Evolutionary conservation across 805 yeast genomes (phyloP).

Genomic region (Metschnikowia cubensis): DNA sequence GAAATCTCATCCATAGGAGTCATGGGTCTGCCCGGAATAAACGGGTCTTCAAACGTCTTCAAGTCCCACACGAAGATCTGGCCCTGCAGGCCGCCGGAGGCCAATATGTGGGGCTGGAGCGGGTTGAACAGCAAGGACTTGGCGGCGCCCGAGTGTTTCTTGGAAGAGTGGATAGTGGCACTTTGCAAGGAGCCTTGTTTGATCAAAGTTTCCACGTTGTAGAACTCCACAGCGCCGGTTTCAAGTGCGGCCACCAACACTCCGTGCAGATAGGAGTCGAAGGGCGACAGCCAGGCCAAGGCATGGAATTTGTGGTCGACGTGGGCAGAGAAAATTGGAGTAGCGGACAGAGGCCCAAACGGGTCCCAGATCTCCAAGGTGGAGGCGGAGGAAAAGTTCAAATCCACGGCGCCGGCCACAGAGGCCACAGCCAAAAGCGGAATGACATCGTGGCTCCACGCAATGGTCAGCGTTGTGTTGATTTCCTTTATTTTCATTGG

Average conservation of each 20-base stretch:
- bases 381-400: constrained; percentile 75
- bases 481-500: constrained; percentile 68
- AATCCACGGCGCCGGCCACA: constrained; percentile 93
- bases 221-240: constrained; percentile 72
- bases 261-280: constrained; percentile 46
- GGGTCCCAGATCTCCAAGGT: constrained; percentile 78
- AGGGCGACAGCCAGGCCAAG: constrained; percentile 73
- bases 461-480: constrained; percentile 85
- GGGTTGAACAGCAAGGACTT: constrained; percentile 76
- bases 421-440: constrained; percentile 89
- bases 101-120: constrained; percentile 64
- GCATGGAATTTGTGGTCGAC: constrained; percentile 58
- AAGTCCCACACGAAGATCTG: constrained; percentile 91
- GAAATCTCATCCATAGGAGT: constrained; percentile 78
- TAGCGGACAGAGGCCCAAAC: constrained; percentile 33
- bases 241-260: constrained; percentile 87
- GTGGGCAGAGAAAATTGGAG: constrained; percentile 33
- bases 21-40: constrained; percentile 72
- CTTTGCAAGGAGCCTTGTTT: constrained; percentile 36
- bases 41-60: constrained; percentile 53
- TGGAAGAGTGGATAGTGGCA: constrained; percentile 48
- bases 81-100: constrained; percentile 85
- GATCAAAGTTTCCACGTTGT: constrained; percentile 59
- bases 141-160: constrained; percentile 65
- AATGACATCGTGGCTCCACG: constrained; percentile 79